phyloP scores from a whole-genome alignment of 179 eudicot genomes.

The Amaranthus tricolor region DNA sequence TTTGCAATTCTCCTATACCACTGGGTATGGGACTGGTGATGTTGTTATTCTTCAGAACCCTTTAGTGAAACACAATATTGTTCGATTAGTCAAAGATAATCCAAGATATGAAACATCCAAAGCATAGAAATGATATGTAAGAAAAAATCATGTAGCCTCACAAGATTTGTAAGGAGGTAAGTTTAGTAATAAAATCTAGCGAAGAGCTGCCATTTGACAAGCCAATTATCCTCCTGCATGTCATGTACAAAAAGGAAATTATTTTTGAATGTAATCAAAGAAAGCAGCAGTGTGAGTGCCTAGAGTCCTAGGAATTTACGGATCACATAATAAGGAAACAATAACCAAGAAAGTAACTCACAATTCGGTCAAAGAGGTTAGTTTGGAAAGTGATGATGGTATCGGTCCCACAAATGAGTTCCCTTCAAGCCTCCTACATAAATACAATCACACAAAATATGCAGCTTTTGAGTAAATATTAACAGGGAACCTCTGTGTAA shows the following conservation, averaged over 20 bases:
- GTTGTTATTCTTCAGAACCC: conserved; percentile 60
- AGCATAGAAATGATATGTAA: conserved; percentile 3
- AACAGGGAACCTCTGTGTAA: not conserved
- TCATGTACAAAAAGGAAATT: conserved; percentile 9
- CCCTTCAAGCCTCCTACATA: conserved; percentile 76
- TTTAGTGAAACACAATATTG: conserved; percentile 19
- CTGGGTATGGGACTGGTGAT: conserved; percentile 65
- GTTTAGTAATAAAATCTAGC: conserved; percentile 46
- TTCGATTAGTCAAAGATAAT: not conserved
- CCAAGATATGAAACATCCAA: not conserved
- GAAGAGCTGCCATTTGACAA: conserved; percentile 63
- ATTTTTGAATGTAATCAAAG: not conserved
- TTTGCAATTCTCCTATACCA: conserved; percentile 37
- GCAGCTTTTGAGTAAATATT: not conserved
- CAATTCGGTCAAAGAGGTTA: conserved; percentile 50
- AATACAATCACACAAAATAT: conserved; percentile 7
- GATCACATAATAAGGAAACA: not conserved
- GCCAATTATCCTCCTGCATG: conserved; percentile 70
- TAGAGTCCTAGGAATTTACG: not conserved
- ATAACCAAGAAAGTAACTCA: conserved; percentile 30
- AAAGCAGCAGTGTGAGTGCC: not conserved
- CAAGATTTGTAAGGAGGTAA: conserved; percentile 59
- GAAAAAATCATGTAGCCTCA: conserved; percentile 37
- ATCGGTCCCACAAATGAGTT: conserved; percentile 67
- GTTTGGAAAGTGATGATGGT: conserved; percentile 54